A percentile compares a stretch with the other conserved stretches of the same genome.
Evolutionary conservation across 257 asterid species (phyloP).

Genomic region (Solanum dulcamara): DNA sequence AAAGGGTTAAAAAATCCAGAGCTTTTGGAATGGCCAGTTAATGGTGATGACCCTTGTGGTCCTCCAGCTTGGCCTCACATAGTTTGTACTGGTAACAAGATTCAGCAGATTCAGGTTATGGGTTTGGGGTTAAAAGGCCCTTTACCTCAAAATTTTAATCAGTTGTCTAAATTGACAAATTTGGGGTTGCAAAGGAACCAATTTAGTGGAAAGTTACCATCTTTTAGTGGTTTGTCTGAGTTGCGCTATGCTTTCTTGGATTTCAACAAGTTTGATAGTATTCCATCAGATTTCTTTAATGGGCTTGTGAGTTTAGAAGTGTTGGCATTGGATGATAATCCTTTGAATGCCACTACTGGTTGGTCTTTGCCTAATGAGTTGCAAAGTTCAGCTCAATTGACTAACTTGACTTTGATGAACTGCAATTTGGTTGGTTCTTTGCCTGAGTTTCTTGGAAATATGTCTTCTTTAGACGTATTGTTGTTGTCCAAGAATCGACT

Average conservation of each 20-base stretch:
- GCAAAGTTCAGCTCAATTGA: slow-evolving; percentile 52
- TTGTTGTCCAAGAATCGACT: slow-evolving; percentile 44
- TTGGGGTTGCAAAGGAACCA: slow-evolving; percentile 61
- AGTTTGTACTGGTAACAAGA: slow-evolving; percentile 34
- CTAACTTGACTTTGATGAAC: slow-evolving; percentile 49
- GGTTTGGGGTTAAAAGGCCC: slow-evolving; percentile 66
- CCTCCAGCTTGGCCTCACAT: slow-evolving; percentile 72
- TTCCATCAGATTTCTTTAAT: slow-evolving; percentile 71
- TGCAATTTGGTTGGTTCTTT: slow-evolving; percentile 63
- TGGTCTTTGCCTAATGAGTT: slow-evolving; percentile 60
- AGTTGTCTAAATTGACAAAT: slow-evolving; percentile 41
- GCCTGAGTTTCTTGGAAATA: slow-evolving; percentile 63
- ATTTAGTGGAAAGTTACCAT: slow-evolving; percentile 62
- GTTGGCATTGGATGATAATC: slow-evolving; percentile 61
- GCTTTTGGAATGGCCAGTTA: slow-evolving; percentile 63
- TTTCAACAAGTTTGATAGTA: slow-evolving; percentile 52
- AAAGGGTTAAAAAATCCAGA: slow-evolving; percentile 56
- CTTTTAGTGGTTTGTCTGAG: slow-evolving; percentile 55
- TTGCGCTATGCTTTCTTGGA: slow-evolving; percentile 66
- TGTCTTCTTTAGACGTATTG: slow-evolving; percentile 65
- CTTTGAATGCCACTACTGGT: slow-evolving; percentile 57
- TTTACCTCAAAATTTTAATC: slow-evolving; percentile 56
- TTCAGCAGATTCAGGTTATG: slow-evolving; percentile 72
- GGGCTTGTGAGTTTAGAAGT: slow-evolving; percentile 74
- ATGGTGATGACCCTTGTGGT: slow-evolving; percentile 74